These are phyloP conservation scores for Lactarius sanguifluus DNA, from an alignment of 768 basidiomycete species.

Conservation along the genomic window DNA sequence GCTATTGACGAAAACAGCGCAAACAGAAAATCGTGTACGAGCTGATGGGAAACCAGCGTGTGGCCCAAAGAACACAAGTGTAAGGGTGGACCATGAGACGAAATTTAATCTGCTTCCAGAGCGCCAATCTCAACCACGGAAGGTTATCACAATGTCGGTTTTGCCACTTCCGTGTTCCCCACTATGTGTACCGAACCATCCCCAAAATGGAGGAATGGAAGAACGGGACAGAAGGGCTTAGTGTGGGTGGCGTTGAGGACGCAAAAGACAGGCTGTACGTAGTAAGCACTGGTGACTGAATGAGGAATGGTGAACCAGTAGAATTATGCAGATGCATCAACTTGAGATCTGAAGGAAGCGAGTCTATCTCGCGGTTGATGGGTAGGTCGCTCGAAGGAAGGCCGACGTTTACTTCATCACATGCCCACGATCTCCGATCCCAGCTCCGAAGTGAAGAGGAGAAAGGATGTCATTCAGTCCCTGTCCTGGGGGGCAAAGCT, in stretches of 20 bases:
- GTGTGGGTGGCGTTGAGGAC: slow-evolving; percentile 60
- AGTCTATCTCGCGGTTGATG: slow-evolving; percentile 15
- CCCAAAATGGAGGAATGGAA: slow-evolving; percentile 47
- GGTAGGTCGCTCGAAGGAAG: slow-evolving; percentile 5
- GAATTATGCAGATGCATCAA: slow-evolving; percentile 19
- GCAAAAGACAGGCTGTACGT: slow-evolving; percentile 44
- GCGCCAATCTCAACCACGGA: slow-evolving; percentile 18
- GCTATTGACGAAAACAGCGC: slow-evolving; percentile 14
- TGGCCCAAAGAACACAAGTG: slow-evolving; percentile 9
- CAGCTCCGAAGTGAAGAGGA: slow-evolving; percentile 13
- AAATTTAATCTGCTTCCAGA: slow-evolving; percentile 25
- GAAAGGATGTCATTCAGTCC: slow-evolving; percentile 21
- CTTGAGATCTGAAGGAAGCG: slow-evolving; percentile 12
- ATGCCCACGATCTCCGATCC: slow-evolving; percentile 8
- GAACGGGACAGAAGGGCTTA: slow-evolving; percentile 72
- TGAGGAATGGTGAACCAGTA: slow-evolving; percentile 48
- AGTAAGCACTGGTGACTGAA: slow-evolving; percentile 56
- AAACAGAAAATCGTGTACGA: slow-evolving; percentile 9
- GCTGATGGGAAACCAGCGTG: slow-evolving; percentile 13
- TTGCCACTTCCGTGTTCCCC: slow-evolving; percentile 22
- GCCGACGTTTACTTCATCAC: slow-evolving; percentile 13
- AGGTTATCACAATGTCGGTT: slow-evolving; percentile 13
- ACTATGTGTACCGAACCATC: slow-evolving; percentile 33
- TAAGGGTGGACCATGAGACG: background rate
- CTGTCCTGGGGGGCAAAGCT: slow-evolving; percentile 8